Evolutionary conservation across 83 land plant species (phyloP).

Genomic region (Picea engelmannii): DNA sequence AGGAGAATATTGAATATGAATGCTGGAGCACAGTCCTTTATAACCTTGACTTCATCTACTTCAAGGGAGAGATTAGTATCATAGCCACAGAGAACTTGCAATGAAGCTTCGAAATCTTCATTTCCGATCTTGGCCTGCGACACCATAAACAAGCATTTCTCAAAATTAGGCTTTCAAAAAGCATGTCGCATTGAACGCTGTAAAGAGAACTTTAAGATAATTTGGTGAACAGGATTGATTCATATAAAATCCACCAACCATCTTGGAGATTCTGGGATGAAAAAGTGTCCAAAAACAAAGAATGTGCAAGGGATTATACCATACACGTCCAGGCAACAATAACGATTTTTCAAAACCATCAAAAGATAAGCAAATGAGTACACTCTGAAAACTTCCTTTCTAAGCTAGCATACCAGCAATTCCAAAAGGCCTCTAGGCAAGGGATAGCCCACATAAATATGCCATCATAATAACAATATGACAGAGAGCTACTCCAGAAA

Average conservation of each 20-base stretch:
- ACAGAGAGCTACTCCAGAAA: slow-evolving; percentile 55
- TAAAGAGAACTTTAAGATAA: too few relatives aligned
- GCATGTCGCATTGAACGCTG: too few relatives aligned
- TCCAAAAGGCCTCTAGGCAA: slow-evolving; percentile 65
- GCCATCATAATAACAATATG: slow-evolving; percentile 69
- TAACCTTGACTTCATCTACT: slow-evolving; percentile 63
- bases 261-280: slow-evolving; percentile 85
- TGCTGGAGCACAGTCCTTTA: neutral
- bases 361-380: too few relatives aligned
- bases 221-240: too few relatives aligned
- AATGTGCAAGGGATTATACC: slow-evolving; percentile 69
- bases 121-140: slow-evolving; percentile 77
- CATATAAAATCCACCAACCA: slow-evolving; percentile 63
- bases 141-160: neutral
- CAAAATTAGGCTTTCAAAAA: too few relatives aligned
- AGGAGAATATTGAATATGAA: neutral
- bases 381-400: too few relatives aligned
- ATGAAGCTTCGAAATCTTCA: slow-evolving; percentile 66
- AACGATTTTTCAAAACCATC: too few relatives aligned
- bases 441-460: slow-evolving; percentile 63
- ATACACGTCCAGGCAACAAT: slow-evolving; percentile 15
- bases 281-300: slow-evolving; percentile 59
- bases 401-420: slow-evolving; percentile 39
- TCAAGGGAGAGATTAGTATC: slow-evolving; percentile 65
- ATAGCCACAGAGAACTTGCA: slow-evolving; percentile 76